These are phyloP conservation scores for Yamadazyma endophytica DNA, from an alignment of 805 yeast species.

Conservation along the genomic window DNA sequence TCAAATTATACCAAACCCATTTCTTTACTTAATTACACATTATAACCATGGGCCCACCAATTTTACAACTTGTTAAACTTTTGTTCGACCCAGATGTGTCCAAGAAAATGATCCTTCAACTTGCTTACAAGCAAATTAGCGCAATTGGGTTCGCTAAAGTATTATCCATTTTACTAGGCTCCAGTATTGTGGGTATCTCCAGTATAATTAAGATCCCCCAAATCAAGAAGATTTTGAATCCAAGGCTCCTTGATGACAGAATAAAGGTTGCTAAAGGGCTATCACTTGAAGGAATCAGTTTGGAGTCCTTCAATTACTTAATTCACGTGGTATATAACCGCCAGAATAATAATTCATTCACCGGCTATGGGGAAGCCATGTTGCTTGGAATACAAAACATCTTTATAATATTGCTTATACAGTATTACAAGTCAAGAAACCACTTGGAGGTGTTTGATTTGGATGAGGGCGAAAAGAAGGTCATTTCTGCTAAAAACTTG, in stretches of 20 bases:
- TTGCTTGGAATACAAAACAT: slow-evolving; percentile 37
- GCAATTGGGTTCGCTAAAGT: slow-evolving; percentile 32
- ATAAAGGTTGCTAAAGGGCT: slow-evolving; percentile 33
- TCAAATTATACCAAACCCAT: no score
- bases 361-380: slow-evolving; percentile 38
- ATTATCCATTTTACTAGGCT: slow-evolving; percentile 27
- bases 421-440: slow-evolving; percentile 27
- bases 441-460: slow-evolving; percentile 13
- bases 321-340: slow-evolving; percentile 37
- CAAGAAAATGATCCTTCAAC: slow-evolving; percentile 32
- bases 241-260: slow-evolving; percentile 19
- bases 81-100: slow-evolving; percentile 38
- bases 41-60: slow-evolving; percentile 22
- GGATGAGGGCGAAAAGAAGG: slow-evolving; percentile 15
- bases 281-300: slow-evolving; percentile 28
- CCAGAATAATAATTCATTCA: slow-evolving; percentile 29
- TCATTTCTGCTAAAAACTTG: slow-evolving; percentile 15
- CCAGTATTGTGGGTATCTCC: slow-evolving; percentile 32
- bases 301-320: slow-evolving; percentile 34
- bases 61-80: slow-evolving; percentile 24
- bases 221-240: slow-evolving; percentile 29
- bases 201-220: slow-evolving; percentile 39
- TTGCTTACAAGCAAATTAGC: slow-evolving; percentile 30
- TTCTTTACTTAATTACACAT: no score
- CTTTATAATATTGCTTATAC: slow-evolving; percentile 29